phyloP scores from a whole-genome alignment of 2,329 filamentous ascomycete species.

The Cladosporium sp. region DNA sequence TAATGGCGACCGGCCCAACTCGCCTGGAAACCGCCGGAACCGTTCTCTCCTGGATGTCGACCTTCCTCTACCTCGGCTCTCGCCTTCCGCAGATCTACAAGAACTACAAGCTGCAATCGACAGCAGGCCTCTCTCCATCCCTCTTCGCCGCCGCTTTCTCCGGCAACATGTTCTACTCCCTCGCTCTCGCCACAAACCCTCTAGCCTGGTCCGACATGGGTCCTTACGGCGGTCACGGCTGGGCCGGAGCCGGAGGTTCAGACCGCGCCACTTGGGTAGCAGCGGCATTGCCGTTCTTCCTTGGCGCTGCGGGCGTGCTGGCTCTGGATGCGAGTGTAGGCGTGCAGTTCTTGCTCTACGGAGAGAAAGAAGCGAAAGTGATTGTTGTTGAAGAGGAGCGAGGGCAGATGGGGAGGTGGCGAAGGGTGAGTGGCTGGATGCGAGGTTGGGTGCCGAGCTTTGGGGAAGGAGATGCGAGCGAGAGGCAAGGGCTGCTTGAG shows the following conservation, averaged over 20 bases:
- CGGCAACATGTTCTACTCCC: slow-evolving; percentile 67
- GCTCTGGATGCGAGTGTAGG: slow-evolving; percentile 63
- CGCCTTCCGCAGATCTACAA: slow-evolving; percentile 66
- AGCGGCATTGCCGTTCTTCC: slow-evolving; percentile 62
- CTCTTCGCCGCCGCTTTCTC: slow-evolving; percentile 68
- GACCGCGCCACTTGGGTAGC: slow-evolving; percentile 57
- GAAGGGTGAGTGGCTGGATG: slow-evolving; percentile 64
- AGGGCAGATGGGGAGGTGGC: slow-evolving; percentile 50
- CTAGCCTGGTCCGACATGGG: slow-evolving; percentile 60
- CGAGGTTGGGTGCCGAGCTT: slow-evolving; percentile 63
- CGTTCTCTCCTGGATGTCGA: slow-evolving; percentile 58
- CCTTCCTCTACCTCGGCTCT: slow-evolving; percentile 58
- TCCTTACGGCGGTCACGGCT: slow-evolving; percentile 56
- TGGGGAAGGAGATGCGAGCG: slow-evolving; percentile 34
- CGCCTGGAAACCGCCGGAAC: slow-evolving; percentile 49
- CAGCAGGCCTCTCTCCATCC: slow-evolving; percentile 61
- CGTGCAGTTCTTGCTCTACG: slow-evolving; percentile 63
- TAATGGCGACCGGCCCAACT: slow-evolving; percentile 26
- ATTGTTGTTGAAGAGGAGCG: slow-evolving; percentile 48
- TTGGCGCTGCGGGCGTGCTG: slow-evolving; percentile 65
- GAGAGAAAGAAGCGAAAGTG: slow-evolving; percentile 46
- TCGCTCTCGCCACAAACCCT: slow-evolving; percentile 63
- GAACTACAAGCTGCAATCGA: slow-evolving; percentile 63
- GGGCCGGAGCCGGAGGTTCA: slow-evolving; percentile 59
- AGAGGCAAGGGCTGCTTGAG: slow-evolving; percentile 14